Evolutionary conservation across 345 rosid genomes (phyloP).

Genomic region (Euphorbia tirucalli): DNA sequence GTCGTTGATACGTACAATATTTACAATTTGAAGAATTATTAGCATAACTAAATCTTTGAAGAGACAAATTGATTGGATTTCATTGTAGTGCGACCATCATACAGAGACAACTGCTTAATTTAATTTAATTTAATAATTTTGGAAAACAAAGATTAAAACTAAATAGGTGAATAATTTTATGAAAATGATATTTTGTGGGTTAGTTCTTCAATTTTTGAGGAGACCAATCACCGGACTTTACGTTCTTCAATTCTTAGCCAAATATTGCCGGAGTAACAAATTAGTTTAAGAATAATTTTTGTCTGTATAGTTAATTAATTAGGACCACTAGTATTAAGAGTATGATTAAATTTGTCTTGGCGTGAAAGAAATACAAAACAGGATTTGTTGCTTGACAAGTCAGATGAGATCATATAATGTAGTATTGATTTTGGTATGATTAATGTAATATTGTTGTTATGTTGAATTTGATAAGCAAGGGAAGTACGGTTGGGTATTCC

Average conservation of each 20-base stretch:
- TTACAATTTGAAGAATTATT: background rate
- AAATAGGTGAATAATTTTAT: background rate
- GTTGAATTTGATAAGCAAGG: too few relatives aligned
- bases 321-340: background rate
- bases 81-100: conserved; percentile 12
- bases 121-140: background rate
- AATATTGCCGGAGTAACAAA: background rate
- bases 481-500: too few relatives aligned
- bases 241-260: background rate
- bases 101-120: conserved; percentile 1
- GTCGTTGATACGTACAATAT: background rate
- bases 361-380: background rate
- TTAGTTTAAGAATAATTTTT: background rate
- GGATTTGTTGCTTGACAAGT: background rate
- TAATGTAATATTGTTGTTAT: too few relatives aligned
- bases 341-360: background rate
- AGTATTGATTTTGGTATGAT: too few relatives aligned
- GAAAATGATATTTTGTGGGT: background rate
- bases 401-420: conserved; percentile 8
- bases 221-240: background rate
- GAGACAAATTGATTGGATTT: conserved; percentile 7
- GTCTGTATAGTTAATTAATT: too few relatives aligned
- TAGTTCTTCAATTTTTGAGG: background rate
- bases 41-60: conserved; percentile 6
- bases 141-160: background rate